Conservation (phyloP, 2,329 filamentous ascomycete genomes). For the Karstenula rhodostoma region DNA sequence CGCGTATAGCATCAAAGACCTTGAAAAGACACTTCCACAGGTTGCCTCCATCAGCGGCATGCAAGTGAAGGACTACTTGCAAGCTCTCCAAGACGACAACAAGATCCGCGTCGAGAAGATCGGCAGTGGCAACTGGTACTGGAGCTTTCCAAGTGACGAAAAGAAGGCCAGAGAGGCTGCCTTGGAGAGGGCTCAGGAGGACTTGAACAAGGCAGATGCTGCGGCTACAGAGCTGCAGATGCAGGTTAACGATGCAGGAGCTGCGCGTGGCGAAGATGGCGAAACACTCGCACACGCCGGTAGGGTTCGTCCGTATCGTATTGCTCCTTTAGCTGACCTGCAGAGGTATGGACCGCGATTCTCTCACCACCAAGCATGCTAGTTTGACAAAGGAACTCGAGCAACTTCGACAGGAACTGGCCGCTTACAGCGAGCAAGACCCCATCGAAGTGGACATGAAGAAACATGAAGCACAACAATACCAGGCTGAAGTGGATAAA, state of each 20-base stretch:
- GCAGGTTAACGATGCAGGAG: conserved; percentile 51
- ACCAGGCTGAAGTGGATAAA: conserved; percentile 44
- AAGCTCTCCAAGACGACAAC: conserved; percentile 67
- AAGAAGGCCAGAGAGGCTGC: conserved; percentile 55
- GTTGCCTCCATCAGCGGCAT: conserved; percentile 71
- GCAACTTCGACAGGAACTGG: conserved; percentile 51
- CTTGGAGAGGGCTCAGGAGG: conserved; percentile 48
- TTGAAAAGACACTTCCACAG: conserved; percentile 69
- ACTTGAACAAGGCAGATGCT: conserved; percentile 48
- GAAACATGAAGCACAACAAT: conserved; percentile 38
- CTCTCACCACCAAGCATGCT: conserved; percentile 47
- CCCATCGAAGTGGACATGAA: conserved; percentile 56
- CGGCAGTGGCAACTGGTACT: conserved; percentile 76
- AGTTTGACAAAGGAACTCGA: conserved; percentile 49
- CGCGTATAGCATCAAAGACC: conserved; percentile 72
- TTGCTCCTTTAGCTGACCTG: not conserved
- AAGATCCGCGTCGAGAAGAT: conserved; percentile 73
- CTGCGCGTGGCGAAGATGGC: conserved; percentile 50
- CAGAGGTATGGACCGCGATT: conserved; percentile 45
- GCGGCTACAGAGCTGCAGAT: conserved; percentile 49
- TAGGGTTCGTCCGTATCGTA: conserved; percentile 13
- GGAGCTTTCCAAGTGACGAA: conserved; percentile 70
- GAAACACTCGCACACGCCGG: conserved; percentile 45
- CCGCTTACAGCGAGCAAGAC: conserved; percentile 56
- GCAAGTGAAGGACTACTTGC: conserved; percentile 73